Conservation (phyloP, 2,329 filamentous ascomycete genomes). For the Rhynchosporium graminicola region DNA sequence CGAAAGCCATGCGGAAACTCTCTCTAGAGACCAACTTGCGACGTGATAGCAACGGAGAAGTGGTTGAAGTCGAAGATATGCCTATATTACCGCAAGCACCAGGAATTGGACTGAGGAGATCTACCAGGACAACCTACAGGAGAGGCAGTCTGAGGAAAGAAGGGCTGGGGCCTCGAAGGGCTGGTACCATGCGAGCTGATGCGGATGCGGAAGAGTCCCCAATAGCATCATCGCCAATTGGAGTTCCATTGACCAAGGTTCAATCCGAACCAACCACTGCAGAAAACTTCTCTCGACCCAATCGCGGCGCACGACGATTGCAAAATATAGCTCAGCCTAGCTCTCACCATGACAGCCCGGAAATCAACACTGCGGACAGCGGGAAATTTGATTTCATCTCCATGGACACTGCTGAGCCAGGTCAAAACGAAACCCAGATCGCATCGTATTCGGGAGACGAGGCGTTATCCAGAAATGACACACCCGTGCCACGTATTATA, state of each 20-base stretch:
- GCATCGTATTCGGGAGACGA: slow-evolving; percentile 39
- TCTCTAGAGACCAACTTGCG: slow-evolving; percentile 42
- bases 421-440: slow-evolving; percentile 19
- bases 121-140: slow-evolving; percentile 88
- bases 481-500: slow-evolving; percentile 58
- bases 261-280: slow-evolving; percentile 67
- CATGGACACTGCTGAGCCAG: slow-evolving; percentile 4
- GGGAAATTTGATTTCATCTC: slow-evolving; percentile 24
- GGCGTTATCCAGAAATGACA: slow-evolving; percentile 36
- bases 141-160: slow-evolving; percentile 82
- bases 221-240: slow-evolving; percentile 50
- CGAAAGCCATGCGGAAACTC: slow-evolving; percentile 69
- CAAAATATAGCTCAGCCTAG: slow-evolving; percentile 31
- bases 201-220: slow-evolving; percentile 55
- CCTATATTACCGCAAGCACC: slow-evolving; percentile 80
- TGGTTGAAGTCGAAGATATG: slow-evolving; percentile 63
- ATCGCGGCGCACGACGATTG: slow-evolving; percentile 35
- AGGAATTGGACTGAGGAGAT: slow-evolving; percentile 80
- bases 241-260: slow-evolving; percentile 54
- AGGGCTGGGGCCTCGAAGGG: slow-evolving; percentile 72
- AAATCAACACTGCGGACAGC: slow-evolving; percentile 23
- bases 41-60: slow-evolving; percentile 41
- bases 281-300: slow-evolving; percentile 65
- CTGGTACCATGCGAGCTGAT: slow-evolving; percentile 58
- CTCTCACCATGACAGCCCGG: slow-evolving; percentile 18